Conservation (phyloP, 83 land plant genomes). For the Thuja plicata region DNA sequence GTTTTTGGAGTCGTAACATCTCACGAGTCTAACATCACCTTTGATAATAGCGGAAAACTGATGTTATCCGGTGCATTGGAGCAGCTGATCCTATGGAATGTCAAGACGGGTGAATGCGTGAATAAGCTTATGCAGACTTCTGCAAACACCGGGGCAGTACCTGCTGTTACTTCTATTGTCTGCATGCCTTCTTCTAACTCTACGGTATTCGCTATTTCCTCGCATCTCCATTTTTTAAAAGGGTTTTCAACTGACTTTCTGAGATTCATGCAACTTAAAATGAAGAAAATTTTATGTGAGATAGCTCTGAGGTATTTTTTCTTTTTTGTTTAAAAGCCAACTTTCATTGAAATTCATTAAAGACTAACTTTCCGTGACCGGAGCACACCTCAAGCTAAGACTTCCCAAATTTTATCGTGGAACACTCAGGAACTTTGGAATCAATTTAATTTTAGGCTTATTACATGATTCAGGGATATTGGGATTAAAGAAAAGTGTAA, state of each 20-base stretch:
- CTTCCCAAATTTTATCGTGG: too few species aligned
- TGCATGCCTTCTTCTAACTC: slow-evolving; percentile 33
- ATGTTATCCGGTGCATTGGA: slow-evolving; percentile 39
- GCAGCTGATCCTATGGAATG: slow-evolving; percentile 40
- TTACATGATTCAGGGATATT: too few species aligned
- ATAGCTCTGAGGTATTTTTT: too few species aligned
- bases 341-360: too few species aligned
- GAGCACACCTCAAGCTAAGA: too few species aligned
- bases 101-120: slow-evolving; percentile 38
- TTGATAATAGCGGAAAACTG: slow-evolving; percentile 39
- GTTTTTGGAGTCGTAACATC: slow-evolving; percentile 39
- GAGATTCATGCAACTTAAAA: background rate
- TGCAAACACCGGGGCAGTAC: slow-evolving; percentile 7
- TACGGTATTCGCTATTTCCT: slow-evolving; percentile 14
- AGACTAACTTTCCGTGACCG: too few species aligned
- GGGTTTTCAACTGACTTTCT: background rate
- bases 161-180: slow-evolving; percentile 28
- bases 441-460: too few species aligned
- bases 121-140: slow-evolving; percentile 21
- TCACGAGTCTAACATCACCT: slow-evolving; percentile 28
- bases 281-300: too few species aligned
- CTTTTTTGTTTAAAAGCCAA: too few species aligned
- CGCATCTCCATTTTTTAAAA: background rate
- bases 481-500: too few species aligned
- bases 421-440: too few species aligned